Conservation (phyloP, 2,329 filamentous ascomycete species). For the Teratosphaeria viscida region DNA sequence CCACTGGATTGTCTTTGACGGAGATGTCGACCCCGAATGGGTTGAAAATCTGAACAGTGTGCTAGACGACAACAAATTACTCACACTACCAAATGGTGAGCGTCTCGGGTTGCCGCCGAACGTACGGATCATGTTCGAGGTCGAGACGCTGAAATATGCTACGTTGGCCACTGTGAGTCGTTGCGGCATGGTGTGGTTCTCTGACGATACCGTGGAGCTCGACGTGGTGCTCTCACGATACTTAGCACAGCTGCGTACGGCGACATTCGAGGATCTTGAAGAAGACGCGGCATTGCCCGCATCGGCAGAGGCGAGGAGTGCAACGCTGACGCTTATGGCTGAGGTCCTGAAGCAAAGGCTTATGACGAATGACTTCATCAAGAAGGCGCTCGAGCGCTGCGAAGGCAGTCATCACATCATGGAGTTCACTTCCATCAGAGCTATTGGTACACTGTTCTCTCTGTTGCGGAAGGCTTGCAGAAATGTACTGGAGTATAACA, state of each 20-base stretch:
- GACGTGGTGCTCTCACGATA: slow-evolving; percentile 91
- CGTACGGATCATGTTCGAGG: slow-evolving; percentile 99
- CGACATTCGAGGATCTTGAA: slow-evolving; percentile 88
- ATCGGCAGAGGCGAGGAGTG: slow-evolving; percentile 46
- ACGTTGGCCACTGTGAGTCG: slow-evolving; percentile 98
- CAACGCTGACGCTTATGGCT: slow-evolving; percentile 70
- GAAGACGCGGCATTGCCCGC: slow-evolving; percentile 72
- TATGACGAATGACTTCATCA: slow-evolving; percentile 68
- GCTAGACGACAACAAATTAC: slow-evolving; percentile 94
- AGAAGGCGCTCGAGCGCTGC: slow-evolving; percentile 65
- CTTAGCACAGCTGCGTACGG: slow-evolving; percentile 67
- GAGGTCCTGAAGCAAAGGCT: slow-evolving; percentile 68
- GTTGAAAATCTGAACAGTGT: slow-evolving; percentile 99
- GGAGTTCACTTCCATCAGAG: slow-evolving; percentile 88
- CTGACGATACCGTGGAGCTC: slow-evolving; percentile 88
- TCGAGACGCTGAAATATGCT: slow-evolving; percentile 93
- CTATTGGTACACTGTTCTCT: slow-evolving; percentile 87
- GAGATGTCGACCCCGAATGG: slow-evolving; percentile 98
- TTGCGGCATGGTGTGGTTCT: slow-evolving; percentile 99
- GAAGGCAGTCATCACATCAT: slow-evolving; percentile 86
- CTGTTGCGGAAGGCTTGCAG: slow-evolving; percentile 88
- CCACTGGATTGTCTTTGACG: slow-evolving; percentile 99
- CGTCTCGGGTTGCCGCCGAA: slow-evolving; percentile 89
- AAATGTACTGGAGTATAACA: slow-evolving; percentile 90
- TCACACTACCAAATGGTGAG: slow-evolving; percentile 95